Base-by-base conservation (phyloP, 495 filamentous ascomycete genomes). In the Collariella sp. region DNA sequence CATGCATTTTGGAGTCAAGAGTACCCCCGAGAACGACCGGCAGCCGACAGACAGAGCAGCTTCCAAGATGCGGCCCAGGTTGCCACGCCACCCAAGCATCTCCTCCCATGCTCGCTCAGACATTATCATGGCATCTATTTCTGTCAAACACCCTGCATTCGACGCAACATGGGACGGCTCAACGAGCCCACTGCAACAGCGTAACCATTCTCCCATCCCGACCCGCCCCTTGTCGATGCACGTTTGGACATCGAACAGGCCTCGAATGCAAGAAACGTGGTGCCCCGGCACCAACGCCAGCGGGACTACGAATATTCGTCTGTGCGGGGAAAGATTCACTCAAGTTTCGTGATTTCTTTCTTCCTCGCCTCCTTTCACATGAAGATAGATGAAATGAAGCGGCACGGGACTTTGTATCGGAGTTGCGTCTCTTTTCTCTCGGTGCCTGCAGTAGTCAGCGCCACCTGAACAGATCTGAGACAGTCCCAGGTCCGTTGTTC, bases 381-480 rank as follows among this genome's bases (percentile, higher is more conserved):
- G 18, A 23, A 46, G 24, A 26, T 23, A 7, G 33, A 9, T 29
- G 18, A 18, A 20, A 7, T 15, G 16, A 12, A 29, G 19, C n/a
- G n/a, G 5, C 43, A 31, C 1, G 24, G 18, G 10, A 7, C 9
- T 31, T 23, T 23, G 41, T 10, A 31, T 50, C 54, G 54, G 54
- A 46, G 26, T 9, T 31, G 5, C 9, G 26, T 33, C 16, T 33
- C 33, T 24, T 48, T 49, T 34, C n/a, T 26, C 34, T 29, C 11
- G 36, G 44, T 43, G 7, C 20, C 18, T 38, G 18, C 41, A 26
- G 31, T 7, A 45, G n/a, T n/a, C n/a, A n/a, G 12, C 39, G 23
- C 46, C 38, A 26, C 39, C 6, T n/a, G 23, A 13, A 9, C 13
- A 54, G 55, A 58, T 58, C 49, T 48, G 55, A 58, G 55, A 58